Evolutionary conservation across 176 grass and related monocot genomes (phyloP), one percentile per base, ranked within the genome.

Genomic region (Saccharum spontaneum): DNA sequence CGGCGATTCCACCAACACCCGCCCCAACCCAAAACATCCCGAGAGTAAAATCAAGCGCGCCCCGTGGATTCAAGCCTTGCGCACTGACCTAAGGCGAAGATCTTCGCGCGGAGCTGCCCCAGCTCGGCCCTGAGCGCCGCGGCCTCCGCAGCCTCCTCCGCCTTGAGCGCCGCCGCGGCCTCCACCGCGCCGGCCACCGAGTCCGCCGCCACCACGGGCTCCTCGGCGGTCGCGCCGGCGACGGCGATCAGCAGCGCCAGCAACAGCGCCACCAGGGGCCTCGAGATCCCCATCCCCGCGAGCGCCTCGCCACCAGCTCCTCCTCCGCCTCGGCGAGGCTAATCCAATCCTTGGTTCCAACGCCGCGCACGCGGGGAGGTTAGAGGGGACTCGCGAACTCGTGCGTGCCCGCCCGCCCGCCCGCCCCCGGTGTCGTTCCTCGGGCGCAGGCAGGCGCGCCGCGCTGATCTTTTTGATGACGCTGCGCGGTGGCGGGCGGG

Each of bases 211-310:
- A n/a, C 31, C 66, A 16, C 75, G 80, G 37, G 64, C 73, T 86
- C 88, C 73, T 64, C 63, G 10, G 71, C 85, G n/a, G 71, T 70
- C 39, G 15, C 89, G 3, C 48, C 81, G 8, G 37, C 67, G 7
- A 7, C 52, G 54, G 89, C 89, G 50, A 91, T 36, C 70, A 87
- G 40, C 62, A 91, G 80, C 81, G 71, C 40, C 70, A 59, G 75
- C 75, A 8, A 18, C 26, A 31, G 0, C 34, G 31, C 38, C 66
- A 10, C 50, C 4, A 81, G 48, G 0, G 57, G 81, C 76, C 77
- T 87, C 85, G 81, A 87, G 85, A 84, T 84, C 81, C 89, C 85
- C 89, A 91, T 91, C 38, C 38, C n/a, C 16, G 10, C 71, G n/a
- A 45, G 14, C 66, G 30, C 20, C 75, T 71, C 22, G 60, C 83